Percentiles rank a stretch among this genome's conserved stretches.
Evolutionary conservation across 768 basidiomycete species (phyloP).

Genomic region (Hydnum rufescens): DNA sequence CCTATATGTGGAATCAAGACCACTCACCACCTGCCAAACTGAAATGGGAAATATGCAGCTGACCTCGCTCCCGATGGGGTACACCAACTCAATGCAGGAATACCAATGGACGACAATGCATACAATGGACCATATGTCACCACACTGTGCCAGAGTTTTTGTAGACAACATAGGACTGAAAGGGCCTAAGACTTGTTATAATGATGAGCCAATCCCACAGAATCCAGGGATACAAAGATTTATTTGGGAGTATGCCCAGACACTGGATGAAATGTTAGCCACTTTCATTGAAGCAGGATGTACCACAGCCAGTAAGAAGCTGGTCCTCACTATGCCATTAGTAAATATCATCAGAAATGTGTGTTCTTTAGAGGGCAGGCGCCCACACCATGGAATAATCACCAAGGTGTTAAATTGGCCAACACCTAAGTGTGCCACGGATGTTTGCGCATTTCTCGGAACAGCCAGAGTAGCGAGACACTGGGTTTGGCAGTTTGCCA

Average conservation of each 20-base stretch:
- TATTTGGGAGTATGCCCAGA: not conserved
- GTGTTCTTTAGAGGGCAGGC: not conserved
- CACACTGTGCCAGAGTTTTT: not conserved
- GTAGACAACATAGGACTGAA: not conserved
- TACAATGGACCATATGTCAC: not conserved
- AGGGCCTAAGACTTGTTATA: not conserved
- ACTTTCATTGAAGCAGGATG: not conserved
- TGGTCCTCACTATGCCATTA: not conserved
- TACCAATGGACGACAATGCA: not conserved
- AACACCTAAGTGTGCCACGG: not conserved
- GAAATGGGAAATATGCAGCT: not conserved
- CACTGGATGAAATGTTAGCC: not conserved
- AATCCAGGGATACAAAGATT: not conserved
- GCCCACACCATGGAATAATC: not conserved
- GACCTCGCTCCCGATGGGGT: not conserved
- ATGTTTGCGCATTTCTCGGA: no score
- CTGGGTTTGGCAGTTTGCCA: not conserved
- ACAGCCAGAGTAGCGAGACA: no score
- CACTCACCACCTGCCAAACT: no score
- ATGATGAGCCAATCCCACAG: not conserved
- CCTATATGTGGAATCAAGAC: no score
- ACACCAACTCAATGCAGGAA: no score
- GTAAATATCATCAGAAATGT: not conserved
- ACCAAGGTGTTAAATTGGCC: not conserved
- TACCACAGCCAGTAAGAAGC: not conserved